Conservation (phyloP, 1,139 yeast species). For the Yamadazyma mexicana region DNA sequence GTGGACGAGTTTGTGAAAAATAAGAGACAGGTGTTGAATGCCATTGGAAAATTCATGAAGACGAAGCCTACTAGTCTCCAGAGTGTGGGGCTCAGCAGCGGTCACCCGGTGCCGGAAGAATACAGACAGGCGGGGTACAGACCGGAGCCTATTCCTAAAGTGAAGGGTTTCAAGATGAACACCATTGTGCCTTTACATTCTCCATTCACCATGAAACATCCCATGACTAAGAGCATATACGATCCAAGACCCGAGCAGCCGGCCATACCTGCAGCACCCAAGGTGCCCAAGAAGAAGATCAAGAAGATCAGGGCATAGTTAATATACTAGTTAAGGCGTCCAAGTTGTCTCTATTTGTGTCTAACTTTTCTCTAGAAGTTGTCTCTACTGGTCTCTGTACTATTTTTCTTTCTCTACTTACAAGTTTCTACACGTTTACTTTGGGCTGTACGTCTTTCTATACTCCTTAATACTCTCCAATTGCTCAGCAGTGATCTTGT, state of each 20-base stretch:
- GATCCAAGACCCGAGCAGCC: slow-evolving; percentile 52
- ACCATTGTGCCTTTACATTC: slow-evolving; percentile 84
- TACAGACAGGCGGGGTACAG: slow-evolving; percentile 46
- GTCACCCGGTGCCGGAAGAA: slow-evolving; percentile 65
- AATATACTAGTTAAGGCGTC: no score
- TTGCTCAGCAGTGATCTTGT: slow-evolving; percentile 55
- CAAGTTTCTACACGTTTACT: no score
- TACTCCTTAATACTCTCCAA: slow-evolving; percentile 58
- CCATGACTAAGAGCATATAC: slow-evolving; percentile 73
- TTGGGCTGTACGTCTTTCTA: slow-evolving; percentile 53
- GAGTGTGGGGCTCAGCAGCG: slow-evolving; percentile 52
- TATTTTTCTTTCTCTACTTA: neutral
- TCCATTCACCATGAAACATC: slow-evolving; percentile 77
- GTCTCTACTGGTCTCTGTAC: neutral
- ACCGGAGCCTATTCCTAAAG: slow-evolving; percentile 69
- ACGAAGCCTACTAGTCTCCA: slow-evolving; percentile 69
- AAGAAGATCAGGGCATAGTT: slow-evolving; percentile 47
- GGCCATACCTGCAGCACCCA: slow-evolving; percentile 37
- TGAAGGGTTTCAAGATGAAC: slow-evolving; percentile 83
- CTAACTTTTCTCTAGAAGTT: neutral
- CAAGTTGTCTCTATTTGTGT: neutral
- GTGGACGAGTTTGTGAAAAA: slow-evolving; percentile 43
- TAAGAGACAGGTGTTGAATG: slow-evolving; percentile 67
- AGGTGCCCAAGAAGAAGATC: slow-evolving; percentile 52
- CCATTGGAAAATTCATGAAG: slow-evolving; percentile 62